Evolutionary conservation across 495 filamentous ascomycete species (phyloP).

Genomic region (Chaetomium fimeti): DNA sequence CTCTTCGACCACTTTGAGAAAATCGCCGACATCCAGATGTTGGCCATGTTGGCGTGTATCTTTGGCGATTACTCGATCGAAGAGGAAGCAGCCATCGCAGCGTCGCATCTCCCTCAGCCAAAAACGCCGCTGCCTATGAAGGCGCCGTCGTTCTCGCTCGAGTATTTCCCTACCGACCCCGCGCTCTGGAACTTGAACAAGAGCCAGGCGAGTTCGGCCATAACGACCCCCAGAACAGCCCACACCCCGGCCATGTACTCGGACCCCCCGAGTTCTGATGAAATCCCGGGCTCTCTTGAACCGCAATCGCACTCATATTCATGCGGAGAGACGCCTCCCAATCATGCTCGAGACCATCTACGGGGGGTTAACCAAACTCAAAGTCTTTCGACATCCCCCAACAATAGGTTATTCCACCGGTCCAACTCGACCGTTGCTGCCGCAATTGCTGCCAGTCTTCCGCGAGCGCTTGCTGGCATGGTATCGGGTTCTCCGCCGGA

Average conservation of each 20-base stretch:
- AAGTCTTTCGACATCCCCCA: conserved; percentile 72
- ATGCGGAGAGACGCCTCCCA: conserved; percentile 68
- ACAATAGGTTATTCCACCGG: conserved; percentile 50
- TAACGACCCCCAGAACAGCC: conserved; percentile 60
- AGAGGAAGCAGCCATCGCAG: conserved; percentile 49
- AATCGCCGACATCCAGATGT: conserved; percentile 83
- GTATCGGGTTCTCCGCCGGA: conserved; percentile 72
- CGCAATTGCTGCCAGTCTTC: conserved; percentile 66
- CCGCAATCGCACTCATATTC: conserved; percentile 55
- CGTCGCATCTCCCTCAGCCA: conserved; percentile 46
- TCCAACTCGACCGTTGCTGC: conserved; percentile 60
- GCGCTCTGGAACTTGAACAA: conserved; percentile 54
- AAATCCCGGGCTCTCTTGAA: conserved; percentile 50
- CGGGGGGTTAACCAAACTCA: conserved; percentile 46
- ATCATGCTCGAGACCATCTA: conserved; percentile 35
- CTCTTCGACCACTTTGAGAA: conserved; percentile 76
- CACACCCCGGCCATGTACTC: conserved; percentile 57
- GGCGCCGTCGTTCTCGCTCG: conserved; percentile 61
- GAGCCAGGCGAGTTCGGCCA: conserved; percentile 49
- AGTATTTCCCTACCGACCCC: conserved; percentile 66
- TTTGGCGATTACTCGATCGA: conserved; percentile 63
- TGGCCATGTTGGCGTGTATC: conserved; percentile 90
- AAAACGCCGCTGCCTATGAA: conserved; percentile 63
- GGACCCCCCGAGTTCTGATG: conserved; percentile 60
- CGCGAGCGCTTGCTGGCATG: conserved; percentile 67